Evolutionary conservation across 495 filamentous ascomycete genomes (phyloP).

Genomic region (Astrocystis sublimbata): DNA sequence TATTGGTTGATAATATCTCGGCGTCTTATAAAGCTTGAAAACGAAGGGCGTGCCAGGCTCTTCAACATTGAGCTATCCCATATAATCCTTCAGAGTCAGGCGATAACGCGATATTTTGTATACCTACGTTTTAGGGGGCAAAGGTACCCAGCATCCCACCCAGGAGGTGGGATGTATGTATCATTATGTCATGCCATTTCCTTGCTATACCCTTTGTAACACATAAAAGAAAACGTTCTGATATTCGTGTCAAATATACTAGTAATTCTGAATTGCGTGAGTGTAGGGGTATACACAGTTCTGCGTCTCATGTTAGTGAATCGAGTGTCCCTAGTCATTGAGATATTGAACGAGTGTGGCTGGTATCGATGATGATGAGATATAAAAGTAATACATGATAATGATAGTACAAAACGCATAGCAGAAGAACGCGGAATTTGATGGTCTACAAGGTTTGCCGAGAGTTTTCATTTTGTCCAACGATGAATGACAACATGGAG

Average conservation of each 20-base stretch:
- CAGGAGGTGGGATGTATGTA: constrained; percentile 3
- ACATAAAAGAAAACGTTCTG: not conserved
- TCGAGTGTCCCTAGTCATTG: not conserved
- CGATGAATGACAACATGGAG: too few relatives aligned
- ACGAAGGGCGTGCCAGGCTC: too few relatives aligned
- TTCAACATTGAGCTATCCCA: too few relatives aligned
- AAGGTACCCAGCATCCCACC: too few relatives aligned
- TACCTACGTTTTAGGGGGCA: too few relatives aligned
- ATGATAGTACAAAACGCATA: not conserved
- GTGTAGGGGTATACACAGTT: not conserved
- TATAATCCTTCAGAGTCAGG: too few relatives aligned
- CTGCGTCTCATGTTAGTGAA: not conserved
- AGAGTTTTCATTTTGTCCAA: too few relatives aligned
- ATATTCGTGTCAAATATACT: not conserved
- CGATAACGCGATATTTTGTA: too few relatives aligned
- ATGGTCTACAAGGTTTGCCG: not conserved
- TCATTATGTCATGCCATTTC: not conserved
- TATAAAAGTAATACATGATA: not conserved
- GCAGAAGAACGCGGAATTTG: not conserved
- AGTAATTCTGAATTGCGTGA: not conserved
- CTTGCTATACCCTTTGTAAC: not conserved
- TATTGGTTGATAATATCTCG: not conserved
- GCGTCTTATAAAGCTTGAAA: not conserved
- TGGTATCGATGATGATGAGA: not conserved
- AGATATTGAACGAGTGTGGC: not conserved